Conservation (phyloP, 2,329 filamentous ascomycete genomes). For the Clarireedia paspali region DNA sequence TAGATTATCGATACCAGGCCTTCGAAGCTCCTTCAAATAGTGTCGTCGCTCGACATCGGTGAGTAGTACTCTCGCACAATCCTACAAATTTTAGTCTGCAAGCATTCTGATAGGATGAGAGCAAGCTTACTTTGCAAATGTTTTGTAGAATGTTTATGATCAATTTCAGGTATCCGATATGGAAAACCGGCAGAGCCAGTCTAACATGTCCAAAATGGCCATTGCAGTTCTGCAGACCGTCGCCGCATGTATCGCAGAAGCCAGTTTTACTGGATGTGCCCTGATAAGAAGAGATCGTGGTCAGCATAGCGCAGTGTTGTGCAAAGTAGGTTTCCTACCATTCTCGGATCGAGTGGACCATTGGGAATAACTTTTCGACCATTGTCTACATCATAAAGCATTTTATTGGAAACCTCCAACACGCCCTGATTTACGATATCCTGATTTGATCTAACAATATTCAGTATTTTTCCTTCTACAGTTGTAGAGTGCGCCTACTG, state of each 20-base stretch:
- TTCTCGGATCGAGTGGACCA: slow-evolving; percentile 79
- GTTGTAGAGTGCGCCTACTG: slow-evolving; percentile 46
- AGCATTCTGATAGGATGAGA: slow-evolving; percentile 3
- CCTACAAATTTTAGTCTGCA: slow-evolving; percentile 33
- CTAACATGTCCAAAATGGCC: slow-evolving; percentile 94
- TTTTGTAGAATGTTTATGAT: slow-evolving; percentile 87
- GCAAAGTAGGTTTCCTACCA: slow-evolving; percentile 40
- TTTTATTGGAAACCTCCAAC: slow-evolving; percentile 86
- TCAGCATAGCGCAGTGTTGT: not conserved
- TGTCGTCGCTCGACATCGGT: slow-evolving; percentile 69
- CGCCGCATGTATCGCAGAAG: slow-evolving; percentile 74
- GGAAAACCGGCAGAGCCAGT: slow-evolving; percentile 84
- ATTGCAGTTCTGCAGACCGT: slow-evolving; percentile 75
- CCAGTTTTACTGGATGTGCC: slow-evolving; percentile 81
- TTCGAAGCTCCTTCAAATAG: slow-evolving; percentile 73
- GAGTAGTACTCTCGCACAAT: slow-evolving; percentile 78
- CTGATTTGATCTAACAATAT: slow-evolving; percentile 62
- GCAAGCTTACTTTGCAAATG: slow-evolving; percentile 67
- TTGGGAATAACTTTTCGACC: slow-evolving; percentile 69
- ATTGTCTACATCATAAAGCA: slow-evolving; percentile 84
- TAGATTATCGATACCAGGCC: slow-evolving; percentile 78
- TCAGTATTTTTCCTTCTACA: slow-evolving; percentile 14
- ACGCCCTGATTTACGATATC: slow-evolving; percentile 95
- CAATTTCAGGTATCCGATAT: slow-evolving; percentile 92
- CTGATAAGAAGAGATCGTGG: slow-evolving; percentile 26